Evolutionary conservation across 1,139 yeast genomes (phyloP), one percentile per base, ranked within the genome.

Genomic region (Suhomyces yuchorum): DNA sequence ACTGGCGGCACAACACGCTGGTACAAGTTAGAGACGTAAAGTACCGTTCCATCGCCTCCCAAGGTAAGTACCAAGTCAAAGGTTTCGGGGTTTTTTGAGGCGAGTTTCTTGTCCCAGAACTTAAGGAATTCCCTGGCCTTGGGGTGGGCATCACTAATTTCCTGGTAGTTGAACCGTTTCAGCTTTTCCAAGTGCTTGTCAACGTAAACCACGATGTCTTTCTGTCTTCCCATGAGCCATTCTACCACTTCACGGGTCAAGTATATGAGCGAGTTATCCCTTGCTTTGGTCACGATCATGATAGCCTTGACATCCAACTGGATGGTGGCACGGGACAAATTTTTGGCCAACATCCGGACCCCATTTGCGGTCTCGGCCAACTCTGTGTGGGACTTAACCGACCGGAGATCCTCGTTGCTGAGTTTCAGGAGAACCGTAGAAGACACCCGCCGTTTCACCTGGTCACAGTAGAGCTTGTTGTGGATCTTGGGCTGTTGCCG

Each of bases 31-130:
- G 92, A 85, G 1, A 86, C 95, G 61, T 82, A 87, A 37, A 89
- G 68, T 7, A 89, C 96, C 0, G 97, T 89, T 24, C 97, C 97
- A 61, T 89, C 97, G 18, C 97, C 97, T 15, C 96, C 96, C 28
- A 88, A 66, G 0, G 96, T 87, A 23, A 89, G 75, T 6, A 87
- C 90, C 52, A 89, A 70, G 63, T 90, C 96, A 56, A 89, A 85
- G 37, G 72, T 66, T 43, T 84, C 84, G 0, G 87, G 85, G 46
- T 78, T 76, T 42, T 67, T 68, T 12, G 73, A 67, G 8, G 90
- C 80, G 52, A 84, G 71, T 24, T 75, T 72, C 47, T 81, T 79
- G 46, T 80, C 79, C 96, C 96, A 90, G 63, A 77, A 89, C 57
- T 76, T 77, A 42, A 89, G 67, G 44, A 77, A 68, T 6, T 66